A percentile compares a stretch with the other conserved stretches of the same genome.
Conservation (phyloP, 1,139 yeast species). For the Yamadazyma taylorii region DNA sequence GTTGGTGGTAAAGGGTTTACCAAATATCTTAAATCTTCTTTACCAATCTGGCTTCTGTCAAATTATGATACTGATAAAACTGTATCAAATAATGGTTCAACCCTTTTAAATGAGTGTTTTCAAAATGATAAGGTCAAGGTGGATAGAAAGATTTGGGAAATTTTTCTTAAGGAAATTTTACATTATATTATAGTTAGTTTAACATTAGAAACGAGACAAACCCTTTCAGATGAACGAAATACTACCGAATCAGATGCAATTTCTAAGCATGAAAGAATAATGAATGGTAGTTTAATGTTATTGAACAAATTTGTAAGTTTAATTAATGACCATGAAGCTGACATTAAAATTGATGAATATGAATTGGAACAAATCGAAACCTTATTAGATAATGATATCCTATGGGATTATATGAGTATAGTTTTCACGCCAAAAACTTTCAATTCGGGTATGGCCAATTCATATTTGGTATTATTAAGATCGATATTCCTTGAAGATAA, state of each 20-base stretch:
- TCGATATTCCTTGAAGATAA: slow-evolving; percentile 20
- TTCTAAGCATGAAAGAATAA: slow-evolving; percentile 63
- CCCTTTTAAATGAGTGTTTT: slow-evolving; percentile 54
- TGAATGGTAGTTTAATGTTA: slow-evolving; percentile 53
- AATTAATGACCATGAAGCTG: slow-evolving; percentile 16
- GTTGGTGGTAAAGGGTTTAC: slow-evolving; percentile 62
- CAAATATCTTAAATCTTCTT: slow-evolving; percentile 65
- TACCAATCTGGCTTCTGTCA: slow-evolving; percentile 76
- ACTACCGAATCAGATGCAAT: slow-evolving; percentile 65
- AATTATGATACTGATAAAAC: slow-evolving; percentile 64
- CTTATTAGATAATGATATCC: slow-evolving; percentile 36
- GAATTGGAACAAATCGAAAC: slow-evolving; percentile 22
- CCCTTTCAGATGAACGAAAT: slow-evolving; percentile 76
- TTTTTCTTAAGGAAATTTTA: slow-evolving; percentile 57
- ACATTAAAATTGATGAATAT: slow-evolving; percentile 7
- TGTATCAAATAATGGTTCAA: slow-evolving; percentile 53
- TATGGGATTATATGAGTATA: slow-evolving; percentile 44
- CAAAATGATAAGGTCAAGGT: slow-evolving; percentile 57
- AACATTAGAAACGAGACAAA: slow-evolving; percentile 55
- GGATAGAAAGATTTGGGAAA: slow-evolving; percentile 53
- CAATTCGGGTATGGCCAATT: slow-evolving; percentile 22
- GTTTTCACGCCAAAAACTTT: slow-evolving; percentile 25
- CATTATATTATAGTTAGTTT: slow-evolving; percentile 55
- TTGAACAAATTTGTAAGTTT: slow-evolving; percentile 39
- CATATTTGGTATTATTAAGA: slow-evolving; percentile 45